Base-by-base conservation (phyloP, 2,329 filamentous ascomycete species). In the Trichoderma brevicompactum region DNA sequence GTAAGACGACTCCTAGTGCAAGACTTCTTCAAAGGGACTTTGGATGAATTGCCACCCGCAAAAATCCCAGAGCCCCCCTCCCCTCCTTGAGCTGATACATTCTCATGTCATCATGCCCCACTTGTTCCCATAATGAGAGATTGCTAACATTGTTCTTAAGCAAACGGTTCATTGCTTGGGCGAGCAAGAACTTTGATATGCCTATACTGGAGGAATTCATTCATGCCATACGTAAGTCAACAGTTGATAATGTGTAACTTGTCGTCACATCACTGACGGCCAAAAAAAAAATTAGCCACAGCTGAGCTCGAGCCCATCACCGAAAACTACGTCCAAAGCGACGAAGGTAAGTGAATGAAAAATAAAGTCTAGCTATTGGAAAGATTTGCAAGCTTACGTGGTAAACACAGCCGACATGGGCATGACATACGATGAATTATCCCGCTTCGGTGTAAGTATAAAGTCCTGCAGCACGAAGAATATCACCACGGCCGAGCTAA, bases 141-240 rank as follows among this genome's bases (percentile, higher is more conserved):
- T 55, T 48, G 19, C 32, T 59, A 5, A 59, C 23, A 5, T 6
- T 0, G 10, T 3, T 40, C 13, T 7, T 6, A 6, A 59, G 89
- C 87, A 53, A 72, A 75, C 79, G 15, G 91, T 92, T 76, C 87
- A 90, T 68, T 75, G 74, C 41, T 4, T 91, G 85, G 81, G 82
- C 85, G 2, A 73, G 79, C 19, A 77, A 77, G 19, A 78, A 80
- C 23, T 91, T 89, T 75, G 74, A 82, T 6, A 78, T 92, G 2
- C 87, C 87, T 0, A 86, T 91, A 56, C 79, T 91, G 40, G 75
- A 83, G 7, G 82, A 86, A 19, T 92, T 92, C 76, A 77, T 92
- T 63, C 78, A 83, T 34, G 87, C 85, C 0, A 80, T 78, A 0
- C 85, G 85, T 2, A 79, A 67, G 70, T 70, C 34, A 41, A 32